Evolutionary conservation across 768 basidiomycete species (phyloP).

Genomic region (Boletellus sp.): DNA sequence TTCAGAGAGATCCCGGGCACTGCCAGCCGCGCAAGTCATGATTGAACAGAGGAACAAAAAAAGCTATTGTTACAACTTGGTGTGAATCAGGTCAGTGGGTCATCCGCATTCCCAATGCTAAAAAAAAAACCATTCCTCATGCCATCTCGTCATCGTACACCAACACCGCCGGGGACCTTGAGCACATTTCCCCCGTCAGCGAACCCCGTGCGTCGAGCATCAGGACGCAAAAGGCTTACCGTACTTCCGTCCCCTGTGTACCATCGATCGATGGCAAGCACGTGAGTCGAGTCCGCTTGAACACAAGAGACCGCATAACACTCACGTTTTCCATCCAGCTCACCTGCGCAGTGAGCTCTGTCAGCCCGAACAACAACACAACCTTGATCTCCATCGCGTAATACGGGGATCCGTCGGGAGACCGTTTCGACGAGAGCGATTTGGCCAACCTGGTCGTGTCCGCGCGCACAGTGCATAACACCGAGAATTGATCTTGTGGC

Average conservation of each 20-base stretch:
- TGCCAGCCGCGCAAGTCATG: no score
- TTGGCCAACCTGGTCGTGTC: conserved; percentile 31
- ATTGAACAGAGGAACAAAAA: no score
- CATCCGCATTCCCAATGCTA: no score
- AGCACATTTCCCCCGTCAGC: neutral
- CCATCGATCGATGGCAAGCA: no score
- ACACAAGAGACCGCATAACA: conserved; percentile 8
- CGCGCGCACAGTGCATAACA: conserved; percentile 34
- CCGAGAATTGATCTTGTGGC: conserved; percentile 32
- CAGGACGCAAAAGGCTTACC: conserved; percentile 20
- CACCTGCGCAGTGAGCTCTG: conserved; percentile 51
- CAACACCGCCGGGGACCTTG: conserved; percentile 28
- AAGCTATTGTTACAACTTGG: no score
- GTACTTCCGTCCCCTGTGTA: conserved; percentile 33
- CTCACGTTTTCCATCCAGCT: conserved; percentile 49
- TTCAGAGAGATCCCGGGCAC: no score
- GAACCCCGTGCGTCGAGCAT: neutral
- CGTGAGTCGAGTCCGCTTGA: neutral
- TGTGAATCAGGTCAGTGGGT: neutral
- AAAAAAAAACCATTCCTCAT: no score
- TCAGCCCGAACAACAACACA: conserved; percentile 49
- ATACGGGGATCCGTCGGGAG: conserved; percentile 23
- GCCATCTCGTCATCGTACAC: conserved; percentile 25
- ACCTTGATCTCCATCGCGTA: conserved; percentile 32
- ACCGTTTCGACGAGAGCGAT: conserved; percentile 18